Evolutionary conservation across 768 basidiomycete species (phyloP), one percentile per base, ranked within the genome.

Genomic region (Hirschioporus abietinus): DNA sequence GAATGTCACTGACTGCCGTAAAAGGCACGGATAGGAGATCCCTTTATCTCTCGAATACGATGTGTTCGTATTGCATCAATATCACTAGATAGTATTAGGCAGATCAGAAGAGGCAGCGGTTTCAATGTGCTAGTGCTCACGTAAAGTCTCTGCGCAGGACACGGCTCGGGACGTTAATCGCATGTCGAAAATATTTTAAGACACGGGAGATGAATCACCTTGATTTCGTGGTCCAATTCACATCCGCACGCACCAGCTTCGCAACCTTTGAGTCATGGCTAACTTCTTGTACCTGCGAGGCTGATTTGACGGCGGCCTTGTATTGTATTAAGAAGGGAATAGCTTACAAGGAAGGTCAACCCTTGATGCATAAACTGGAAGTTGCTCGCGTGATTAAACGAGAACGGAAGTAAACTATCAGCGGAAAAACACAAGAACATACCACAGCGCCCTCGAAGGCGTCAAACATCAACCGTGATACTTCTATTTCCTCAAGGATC

Each of bases 371-470:
- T 86, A 76, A 92, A 96, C 90, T 93, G 63, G 36, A 12, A 25
- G 8, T 35, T 75, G 23, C 70, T 69, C 57, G 25, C 60, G 20
- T 60, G 5, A 18, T 57, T 20, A 34, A 26, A 24, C 5, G 20
- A 12, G 25, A 34, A 58, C 30, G 23, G 63, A 58, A 52, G 66
- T 10, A 42, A 71, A 20, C 6, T 10, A 52, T 52, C 15, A 15
- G 12, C 42, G 42, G 42, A 52, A 52, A 65, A 58, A 35, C 58
- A 23, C 23, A 27, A n/a, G 15, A 1, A 79, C 81, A 69, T 75
- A 92, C 91, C 68, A 96, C 87, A 4, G 88, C 93, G 15, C 94
- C 95, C 77, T 95, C 93, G 71, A 95, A 96, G 9, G 92, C 78
- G 75, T 96, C 95, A 70, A 95, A 96, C 65, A 94, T 77, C 0